Evolutionary conservation across 441 rosid species (phyloP).

Genomic region (Erodium texanum): DNA sequence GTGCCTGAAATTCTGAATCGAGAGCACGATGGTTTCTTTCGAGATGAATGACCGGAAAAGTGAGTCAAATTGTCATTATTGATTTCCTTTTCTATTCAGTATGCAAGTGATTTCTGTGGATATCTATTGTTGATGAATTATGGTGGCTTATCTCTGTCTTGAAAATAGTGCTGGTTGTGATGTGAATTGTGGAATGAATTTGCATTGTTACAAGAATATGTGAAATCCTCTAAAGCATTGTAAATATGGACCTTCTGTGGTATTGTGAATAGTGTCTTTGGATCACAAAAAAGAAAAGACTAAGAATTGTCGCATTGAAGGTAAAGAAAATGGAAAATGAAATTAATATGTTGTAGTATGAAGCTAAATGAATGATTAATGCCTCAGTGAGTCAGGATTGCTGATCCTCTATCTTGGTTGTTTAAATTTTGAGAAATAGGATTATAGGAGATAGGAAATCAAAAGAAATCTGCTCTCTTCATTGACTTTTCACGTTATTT

Average conservation of each 20-base stretch:
- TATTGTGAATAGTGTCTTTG: background rate
- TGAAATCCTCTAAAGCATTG: background rate
- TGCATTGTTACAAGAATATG: background rate
- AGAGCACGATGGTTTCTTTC: background rate
- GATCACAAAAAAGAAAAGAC: background rate
- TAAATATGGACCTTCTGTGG: background rate
- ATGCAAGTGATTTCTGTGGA: background rate
- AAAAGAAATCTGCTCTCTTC: background rate
- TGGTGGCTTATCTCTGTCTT: background rate
- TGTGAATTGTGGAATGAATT: background rate
- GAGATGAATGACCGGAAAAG: slow-evolving; percentile 4
- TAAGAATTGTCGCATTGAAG: background rate
- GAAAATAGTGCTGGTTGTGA: background rate
- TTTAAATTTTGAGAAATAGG: background rate
- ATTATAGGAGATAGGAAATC: background rate
- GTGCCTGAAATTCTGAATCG: background rate
- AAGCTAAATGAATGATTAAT: background rate
- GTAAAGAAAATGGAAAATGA: background rate
- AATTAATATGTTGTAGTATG: background rate
- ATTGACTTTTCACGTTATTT: background rate
- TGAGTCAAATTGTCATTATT: background rate
- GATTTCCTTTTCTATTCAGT: background rate
- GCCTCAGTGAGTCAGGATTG: background rate
- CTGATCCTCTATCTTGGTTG: background rate
- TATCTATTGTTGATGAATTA: background rate